A percentile compares a stretch with the other conserved stretches of the same genome.
These are phyloP conservation scores for Fomitopsis betulina DNA, from an alignment of 1,284 basidiomycete species.

Conservation along the genomic window DNA sequence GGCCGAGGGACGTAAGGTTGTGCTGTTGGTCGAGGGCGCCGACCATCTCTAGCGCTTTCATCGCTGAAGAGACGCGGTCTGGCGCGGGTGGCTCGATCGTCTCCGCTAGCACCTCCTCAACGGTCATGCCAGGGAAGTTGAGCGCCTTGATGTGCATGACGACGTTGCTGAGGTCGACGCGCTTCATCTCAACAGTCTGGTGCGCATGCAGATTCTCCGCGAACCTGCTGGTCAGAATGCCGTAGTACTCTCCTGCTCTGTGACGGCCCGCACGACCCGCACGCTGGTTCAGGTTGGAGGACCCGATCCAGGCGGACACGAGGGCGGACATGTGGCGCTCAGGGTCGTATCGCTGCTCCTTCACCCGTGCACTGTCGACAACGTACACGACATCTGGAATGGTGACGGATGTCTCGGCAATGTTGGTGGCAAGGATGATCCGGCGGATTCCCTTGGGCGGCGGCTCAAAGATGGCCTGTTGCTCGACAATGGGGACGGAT, in stretches of 20 bases:
- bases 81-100: slow-evolving; percentile 90
- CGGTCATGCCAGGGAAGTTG: slow-evolving; percentile 83
- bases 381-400: slow-evolving; percentile 97
- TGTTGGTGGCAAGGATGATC: slow-evolving; percentile 92
- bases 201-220: slow-evolving; percentile 70
- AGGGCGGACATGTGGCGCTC: slow-evolving; percentile 37
- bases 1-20: slow-evolving; percentile 84
- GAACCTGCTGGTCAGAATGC: slow-evolving; percentile 70
- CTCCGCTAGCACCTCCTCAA: slow-evolving; percentile 82
- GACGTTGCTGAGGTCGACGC: slow-evolving; percentile 86
- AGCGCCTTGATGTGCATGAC: slow-evolving; percentile 98
- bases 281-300: slow-evolving; percentile 91
- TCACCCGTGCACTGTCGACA: slow-evolving; percentile 85
- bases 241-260: slow-evolving; percentile 88
- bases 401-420: slow-evolving; percentile 94
- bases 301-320: slow-evolving; percentile 33
- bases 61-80: slow-evolving; percentile 77
- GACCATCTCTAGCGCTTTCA: slow-evolving; percentile 80
- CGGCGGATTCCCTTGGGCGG: slow-evolving; percentile 75
- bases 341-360: slow-evolving; percentile 93
- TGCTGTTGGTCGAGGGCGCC: slow-evolving; percentile 82
- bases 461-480: slow-evolving; percentile 87
- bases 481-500: slow-evolving; percentile 84
- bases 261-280: slow-evolving; percentile 94
- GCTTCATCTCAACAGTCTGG: slow-evolving; percentile 95